A percentile compares a stretch with the other conserved stretches of the same genome.
These are phyloP conservation scores for Clarkia xantiana DNA, from an alignment of 345 rosid genomes.

Conservation along the genomic window DNA sequence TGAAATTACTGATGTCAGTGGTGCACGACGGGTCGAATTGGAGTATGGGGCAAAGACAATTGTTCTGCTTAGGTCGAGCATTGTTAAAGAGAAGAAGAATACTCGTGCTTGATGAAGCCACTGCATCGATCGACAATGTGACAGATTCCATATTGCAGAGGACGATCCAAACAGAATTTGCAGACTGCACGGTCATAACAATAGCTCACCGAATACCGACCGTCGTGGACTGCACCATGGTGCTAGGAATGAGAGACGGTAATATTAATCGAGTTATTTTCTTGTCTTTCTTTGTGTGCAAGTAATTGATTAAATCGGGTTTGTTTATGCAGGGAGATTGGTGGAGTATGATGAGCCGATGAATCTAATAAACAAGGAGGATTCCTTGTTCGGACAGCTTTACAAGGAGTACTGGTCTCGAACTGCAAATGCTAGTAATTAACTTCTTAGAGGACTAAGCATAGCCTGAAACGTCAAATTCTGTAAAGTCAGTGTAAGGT, in stretches of 20 bases:
- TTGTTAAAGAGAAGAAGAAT: constrained; percentile 32
- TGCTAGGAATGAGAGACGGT: constrained; percentile 38
- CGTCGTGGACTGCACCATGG: constrained; percentile 50
- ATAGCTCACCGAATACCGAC: constrained; percentile 58
- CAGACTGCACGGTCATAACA: constrained; percentile 41
- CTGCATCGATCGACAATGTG: constrained; percentile 43
- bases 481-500: too few species aligned
- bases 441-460: not conserved
- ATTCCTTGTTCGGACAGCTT: constrained; percentile 14
- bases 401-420: constrained; percentile 18
- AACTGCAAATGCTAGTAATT: constrained; percentile 5
- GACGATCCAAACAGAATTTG: constrained; percentile 35
- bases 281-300: not conserved
- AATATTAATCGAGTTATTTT: not conserved
- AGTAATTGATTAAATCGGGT: too few species aligned
- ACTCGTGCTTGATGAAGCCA: constrained; percentile 57
- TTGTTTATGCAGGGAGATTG: constrained; percentile 13
- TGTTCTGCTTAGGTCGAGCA: constrained; percentile 49
- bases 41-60: constrained; percentile 51
- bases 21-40: constrained; percentile 51
- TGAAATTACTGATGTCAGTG: too few species aligned
- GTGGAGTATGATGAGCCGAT: constrained; percentile 14
- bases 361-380: constrained; percentile 10
- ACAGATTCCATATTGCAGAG: constrained; percentile 41
- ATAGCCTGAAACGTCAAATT: too few species aligned